Percentiles rank a stretch among this genome's conserved stretches.
phyloP scores from a whole-genome alignment of 2,329 filamentous ascomycete species.

The Rutstroemia sydowiana region DNA sequence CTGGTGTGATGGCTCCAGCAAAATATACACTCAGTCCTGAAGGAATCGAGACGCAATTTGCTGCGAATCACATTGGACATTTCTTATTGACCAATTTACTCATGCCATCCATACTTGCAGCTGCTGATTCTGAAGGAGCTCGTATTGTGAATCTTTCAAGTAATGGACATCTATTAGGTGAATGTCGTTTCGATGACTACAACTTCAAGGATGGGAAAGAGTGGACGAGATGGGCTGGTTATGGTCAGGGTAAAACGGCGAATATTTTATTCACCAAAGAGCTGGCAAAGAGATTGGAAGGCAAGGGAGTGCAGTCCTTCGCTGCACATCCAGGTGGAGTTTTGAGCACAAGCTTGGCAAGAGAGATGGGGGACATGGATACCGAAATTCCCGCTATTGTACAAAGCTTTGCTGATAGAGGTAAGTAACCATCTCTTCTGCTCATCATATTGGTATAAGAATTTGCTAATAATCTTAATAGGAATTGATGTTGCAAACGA shows the following conservation, averaged over 20 bases:
- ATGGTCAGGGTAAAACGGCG: constrained; percentile 33
- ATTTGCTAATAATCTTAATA: neutral
- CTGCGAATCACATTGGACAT: constrained; percentile 44
- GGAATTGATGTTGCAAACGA: neutral
- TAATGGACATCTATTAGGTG: constrained; percentile 3
- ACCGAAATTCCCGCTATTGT: neutral
- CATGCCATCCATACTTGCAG: constrained; percentile 35
- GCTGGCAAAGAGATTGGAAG: constrained; percentile 23
- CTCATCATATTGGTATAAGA: neutral
- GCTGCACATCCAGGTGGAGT: constrained; percentile 28
- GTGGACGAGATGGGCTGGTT: constrained; percentile 31
- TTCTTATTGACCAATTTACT: constrained; percentile 47
- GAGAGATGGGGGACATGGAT: neutral
- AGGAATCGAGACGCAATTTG: constrained; percentile 44
- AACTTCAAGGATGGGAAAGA: constrained; percentile 18
- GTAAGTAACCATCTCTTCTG: neutral
- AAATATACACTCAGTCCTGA: constrained; percentile 30
- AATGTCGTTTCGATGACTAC: constrained; percentile 12
- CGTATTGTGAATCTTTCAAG: neutral
- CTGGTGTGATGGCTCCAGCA: constrained; percentile 17
- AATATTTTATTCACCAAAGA: constrained; percentile 31
- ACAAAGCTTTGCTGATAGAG: neutral
- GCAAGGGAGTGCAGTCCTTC: constrained; percentile 23
- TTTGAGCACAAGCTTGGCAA: neutral
- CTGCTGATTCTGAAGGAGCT: constrained; percentile 10